Evolutionary conservation across 1,139 yeast genomes (phyloP), one percentile per base, ranked within the genome.

Genomic region (Hansenula sp.): DNA sequence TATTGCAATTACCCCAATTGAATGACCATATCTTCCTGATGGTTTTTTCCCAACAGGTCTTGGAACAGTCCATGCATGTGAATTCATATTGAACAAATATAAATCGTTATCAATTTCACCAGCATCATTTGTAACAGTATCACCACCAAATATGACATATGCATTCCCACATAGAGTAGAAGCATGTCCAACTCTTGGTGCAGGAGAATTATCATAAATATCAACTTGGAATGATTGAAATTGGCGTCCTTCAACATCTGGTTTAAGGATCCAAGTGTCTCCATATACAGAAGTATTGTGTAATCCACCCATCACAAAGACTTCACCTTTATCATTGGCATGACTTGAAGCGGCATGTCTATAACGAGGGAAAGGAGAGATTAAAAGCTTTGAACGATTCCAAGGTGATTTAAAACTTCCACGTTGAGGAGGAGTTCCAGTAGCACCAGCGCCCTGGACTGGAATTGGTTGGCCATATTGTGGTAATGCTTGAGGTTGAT

Each of bases 101-200:
- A 92, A 70, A 57, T 82, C 83, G 60, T 90, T 88, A 62, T 90
- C 97, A 54, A 95, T 89, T 49, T 82, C 77, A 4, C 89, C 90
- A 46, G 79, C 79, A 27, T 71, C 71, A 45, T 77, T 77, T 51
- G 85, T 89, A 27, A 92, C 85, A 2, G 97, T 92, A 59, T 92
- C 98, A 54, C 99, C 99, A 34, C 97, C 98, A 65, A 87, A 92
- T 19, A 92, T 79, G 37, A 92, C 89, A 56, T 84, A 92, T 0
- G 98, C 98, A 58, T 90, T 92, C 13, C 98, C 98, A 48, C 95
- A 83, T 28, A 92, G 72, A 19, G 92, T 85, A 3, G 95, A 77
- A 2, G 97, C 88, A 62, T 94, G 99, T 1, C 98, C 97, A 6
- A 92, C 97, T 53, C 98, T 79, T 24, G 98, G 97, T 17, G 96